phyloP scores from a whole-genome alignment of 139 green algal genomes.

The Mesotaenium endlicherianum region DNA sequence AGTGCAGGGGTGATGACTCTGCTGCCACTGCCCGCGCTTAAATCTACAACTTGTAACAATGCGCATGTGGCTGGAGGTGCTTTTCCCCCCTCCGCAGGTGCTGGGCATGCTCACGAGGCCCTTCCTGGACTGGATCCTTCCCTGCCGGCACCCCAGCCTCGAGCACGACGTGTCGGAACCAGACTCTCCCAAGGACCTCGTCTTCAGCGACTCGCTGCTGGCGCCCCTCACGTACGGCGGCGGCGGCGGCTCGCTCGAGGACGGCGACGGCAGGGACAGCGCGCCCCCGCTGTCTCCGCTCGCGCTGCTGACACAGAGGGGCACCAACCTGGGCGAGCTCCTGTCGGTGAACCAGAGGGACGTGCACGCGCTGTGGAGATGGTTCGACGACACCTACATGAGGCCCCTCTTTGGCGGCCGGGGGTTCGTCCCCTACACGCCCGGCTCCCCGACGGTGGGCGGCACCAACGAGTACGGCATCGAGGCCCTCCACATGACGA shows the following conservation, averaged over 20 bases:
- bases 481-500: too few species aligned
- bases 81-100: conserved; percentile 20
- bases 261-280: not conserved
- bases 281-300: not conserved
- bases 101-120: conserved; percentile 37
- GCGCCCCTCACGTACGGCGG: not conserved
- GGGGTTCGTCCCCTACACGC: not conserved
- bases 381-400: conserved; percentile 38
- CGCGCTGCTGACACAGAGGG: not conserved
- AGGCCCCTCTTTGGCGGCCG: conserved; percentile 40
- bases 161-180: not conserved
- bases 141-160: not conserved
- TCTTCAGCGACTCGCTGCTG: not conserved
- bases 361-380: conserved; percentile 34
- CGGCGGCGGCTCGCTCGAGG: not conserved
- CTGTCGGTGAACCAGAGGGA: not conserved
- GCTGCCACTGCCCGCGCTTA: not conserved
- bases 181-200: not conserved
- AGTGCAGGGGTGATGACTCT: not conserved
- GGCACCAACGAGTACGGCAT: too few species aligned
- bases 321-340: not conserved
- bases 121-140: conserved; percentile 19
- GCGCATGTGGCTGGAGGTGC: not conserved
- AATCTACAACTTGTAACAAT: not conserved
- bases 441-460: not conserved